Base-by-base conservation (phyloP, 1,284 basidiomycete species). In the Athelia sp. region DNA sequence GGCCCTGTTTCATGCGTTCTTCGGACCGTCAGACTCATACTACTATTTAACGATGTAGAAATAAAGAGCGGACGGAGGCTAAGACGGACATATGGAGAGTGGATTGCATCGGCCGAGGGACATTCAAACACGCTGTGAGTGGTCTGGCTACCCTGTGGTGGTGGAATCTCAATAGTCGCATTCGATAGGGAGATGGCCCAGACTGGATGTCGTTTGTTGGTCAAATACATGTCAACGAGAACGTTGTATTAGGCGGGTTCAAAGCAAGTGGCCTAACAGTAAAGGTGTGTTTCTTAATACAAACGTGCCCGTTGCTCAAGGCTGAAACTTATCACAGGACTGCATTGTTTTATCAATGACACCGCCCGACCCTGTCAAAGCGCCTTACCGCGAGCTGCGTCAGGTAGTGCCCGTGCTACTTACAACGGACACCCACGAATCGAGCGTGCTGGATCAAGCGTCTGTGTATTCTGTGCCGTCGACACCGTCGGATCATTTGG, bases 61-160 rank as follows among this genome's bases (percentile, higher is more conserved):
- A 74, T 52, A 56, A 65, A 6, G 50, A 67, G 21, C 54, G 69
- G 17, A 55, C 63, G 2, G 73, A 72, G 0, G 76, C 78, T 15
- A 85, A 82, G 60, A 77, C 82, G 1, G 80, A 87, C 55, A 87
- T 88, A 40, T 88, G 85, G 84, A 71, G 77, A 49, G 73, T 80
- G 1, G 76, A 79, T 52, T 71, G 65, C 47, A 80, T 87, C 40
- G 85, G 85, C 17, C 79, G 82, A 56, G 86, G 75, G 3, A 65
- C 64, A 3, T 85, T 88, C 56, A 72, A 62, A 54, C 78, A 75
- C 56, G 68, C 71, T 51, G 84, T 87, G 52, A 42, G 78, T 67
- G n/a, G 31, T 23, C 4, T 21, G 21, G 43, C 31, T 17, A 15
- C 15, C 8, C 23, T 47, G 10, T 36, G 44, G 34, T 6, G 17